phyloP scores from a whole-genome alignment of 1,284 basidiomycete genomes.

The Entoloma clypeatum region DNA sequence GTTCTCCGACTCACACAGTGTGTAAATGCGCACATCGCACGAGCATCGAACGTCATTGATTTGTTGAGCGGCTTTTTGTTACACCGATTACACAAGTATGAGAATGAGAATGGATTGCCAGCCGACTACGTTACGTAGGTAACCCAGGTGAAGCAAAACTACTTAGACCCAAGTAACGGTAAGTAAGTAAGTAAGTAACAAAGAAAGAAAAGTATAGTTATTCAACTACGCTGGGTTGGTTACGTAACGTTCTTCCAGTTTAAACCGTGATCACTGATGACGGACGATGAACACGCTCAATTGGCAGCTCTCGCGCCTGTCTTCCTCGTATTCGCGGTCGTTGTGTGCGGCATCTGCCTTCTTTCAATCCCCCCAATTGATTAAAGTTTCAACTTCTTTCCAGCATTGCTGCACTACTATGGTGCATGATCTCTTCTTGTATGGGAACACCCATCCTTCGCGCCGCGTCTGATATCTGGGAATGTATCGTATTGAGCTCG shows the following conservation, averaged over 20 bases:
- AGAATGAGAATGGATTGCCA: too few relatives aligned
- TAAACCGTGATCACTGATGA: neutral
- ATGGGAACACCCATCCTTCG: conserved; percentile 48
- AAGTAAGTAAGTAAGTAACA: too few relatives aligned
- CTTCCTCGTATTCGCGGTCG: conserved; percentile 13
- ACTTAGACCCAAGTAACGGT: neutral
- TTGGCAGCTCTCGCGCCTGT: conserved; percentile 16
- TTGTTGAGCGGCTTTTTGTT: too few relatives aligned
- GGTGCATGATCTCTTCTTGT: conserved; percentile 67
- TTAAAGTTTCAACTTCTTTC: conserved; percentile 3
- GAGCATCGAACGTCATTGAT: too few relatives aligned
- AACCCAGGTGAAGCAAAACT: too few relatives aligned
- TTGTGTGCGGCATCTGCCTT: conserved; percentile 8
- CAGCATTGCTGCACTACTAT: conserved; percentile 49
- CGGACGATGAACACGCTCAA: conserved; percentile 3
- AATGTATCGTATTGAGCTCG: conserved; percentile 34
- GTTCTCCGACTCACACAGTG: conserved; percentile 28
- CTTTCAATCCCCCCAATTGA: neutral
- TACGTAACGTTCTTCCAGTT: conserved; percentile 9
- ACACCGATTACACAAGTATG: too few relatives aligned
- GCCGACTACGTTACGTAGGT: too few relatives aligned
- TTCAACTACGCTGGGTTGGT: too few relatives aligned
- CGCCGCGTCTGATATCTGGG: conserved; percentile 44
- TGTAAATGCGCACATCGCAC: conserved; percentile 11
- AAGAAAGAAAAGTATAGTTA: too few relatives aligned